Conservation (phyloP, 2,329 filamentous ascomycete species). For the Lachnellula subtilissima region DNA sequence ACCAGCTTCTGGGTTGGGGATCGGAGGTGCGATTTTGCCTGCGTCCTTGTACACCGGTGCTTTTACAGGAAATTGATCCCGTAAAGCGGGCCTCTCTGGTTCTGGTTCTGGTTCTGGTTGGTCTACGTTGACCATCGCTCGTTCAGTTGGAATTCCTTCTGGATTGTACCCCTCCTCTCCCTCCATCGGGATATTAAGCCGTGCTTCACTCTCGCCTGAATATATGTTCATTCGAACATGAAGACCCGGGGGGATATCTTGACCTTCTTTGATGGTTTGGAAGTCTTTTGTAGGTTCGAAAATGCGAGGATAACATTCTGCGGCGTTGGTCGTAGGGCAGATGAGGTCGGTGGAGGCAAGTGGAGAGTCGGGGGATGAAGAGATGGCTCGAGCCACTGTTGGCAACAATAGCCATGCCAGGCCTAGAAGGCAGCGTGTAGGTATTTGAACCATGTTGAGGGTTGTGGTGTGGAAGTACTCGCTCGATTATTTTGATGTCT, state of each 20-base stretch:
- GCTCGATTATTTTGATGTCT: not conserved
- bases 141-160: constrained; percentile 46
- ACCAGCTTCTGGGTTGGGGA: constrained; percentile 25
- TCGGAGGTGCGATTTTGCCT: constrained; percentile 54
- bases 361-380: constrained; percentile 19
- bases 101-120: constrained; percentile 12
- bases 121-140: constrained; percentile 33
- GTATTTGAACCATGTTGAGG: constrained; percentile 21
- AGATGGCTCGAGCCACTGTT: constrained; percentile 17
- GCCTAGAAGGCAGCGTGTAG: constrained; percentile 16
- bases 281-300: constrained; percentile 63
- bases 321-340: constrained; percentile 55
- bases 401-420: constrained; percentile 22
- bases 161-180: constrained; percentile 49
- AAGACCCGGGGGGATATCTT: constrained; percentile 59
- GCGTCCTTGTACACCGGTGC: constrained; percentile 53
- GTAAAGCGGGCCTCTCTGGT: constrained; percentile 20
- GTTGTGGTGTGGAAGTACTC: not conserved
- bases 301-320: constrained; percentile 61
- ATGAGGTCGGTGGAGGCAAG: constrained; percentile 50
- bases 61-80: constrained; percentile 41
- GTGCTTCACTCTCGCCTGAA: constrained; percentile 61
- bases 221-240: constrained; percentile 62
- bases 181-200: constrained; percentile 53
- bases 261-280: constrained; percentile 57